Evolutionary conservation across 164 flowering plant genomes (phyloP), one percentile per base, ranked within the genome.

Genomic region (Cinnamomum micranthum): DNA sequence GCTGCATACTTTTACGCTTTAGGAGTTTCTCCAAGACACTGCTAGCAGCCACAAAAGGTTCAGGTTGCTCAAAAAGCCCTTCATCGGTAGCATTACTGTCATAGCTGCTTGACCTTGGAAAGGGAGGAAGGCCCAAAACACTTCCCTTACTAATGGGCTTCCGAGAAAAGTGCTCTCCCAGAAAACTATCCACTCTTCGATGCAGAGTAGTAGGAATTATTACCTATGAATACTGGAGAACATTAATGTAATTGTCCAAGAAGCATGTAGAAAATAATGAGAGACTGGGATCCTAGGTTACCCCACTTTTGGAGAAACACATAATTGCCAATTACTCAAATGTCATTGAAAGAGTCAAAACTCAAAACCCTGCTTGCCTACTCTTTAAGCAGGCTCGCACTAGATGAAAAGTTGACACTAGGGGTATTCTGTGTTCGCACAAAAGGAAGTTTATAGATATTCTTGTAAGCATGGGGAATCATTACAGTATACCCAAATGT

Each of bases 21-120:
- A 81, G 75, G 60, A 93, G 80, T 81, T 87, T 91, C 69, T 91
- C 92, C 86, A 81, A 81, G 23, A 85, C 83, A 74, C 80, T 75
- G 81, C 84, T 87, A 79, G 83, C 85, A 3, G 59, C 68, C 23
- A 77, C 70, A 50, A 74, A 80, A 24, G 89, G 82, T 71, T 88
- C 97, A 22, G 86, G 88, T 73, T 82, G 89, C 83, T 87, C 93
- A 87, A 87, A 88, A 50, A 92, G 80, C 47, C 90, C 92, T 70
- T 91, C 98, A 79, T 91, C 92, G 62, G 88, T 85, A 11, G 24
- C 84, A 68, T 87, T 71, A 77, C 89, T 88, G 62, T 83, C 77
- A 76, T 79, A 80, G 81, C 88, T 90, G 82, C 85, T 87, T 72
- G 90, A 83, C 78, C 93, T 85, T 24, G 91, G 83, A 77, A 86